Evolutionary conservation across 345 rosid genomes (phyloP), one percentile per base, ranked within the genome.

Genomic region (Noccaea caerulescens): DNA sequence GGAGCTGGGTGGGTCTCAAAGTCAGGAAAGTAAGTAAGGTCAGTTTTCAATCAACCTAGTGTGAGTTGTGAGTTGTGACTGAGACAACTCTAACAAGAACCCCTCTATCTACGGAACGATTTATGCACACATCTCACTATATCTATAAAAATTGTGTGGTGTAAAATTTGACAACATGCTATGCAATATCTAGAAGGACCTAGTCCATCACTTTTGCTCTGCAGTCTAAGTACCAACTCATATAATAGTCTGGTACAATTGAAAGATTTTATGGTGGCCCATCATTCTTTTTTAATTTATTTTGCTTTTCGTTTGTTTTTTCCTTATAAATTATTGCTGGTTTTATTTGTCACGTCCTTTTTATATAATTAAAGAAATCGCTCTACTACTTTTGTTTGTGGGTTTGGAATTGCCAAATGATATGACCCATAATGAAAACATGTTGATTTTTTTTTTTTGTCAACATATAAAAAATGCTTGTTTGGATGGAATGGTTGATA

Each of bases 111-210:
- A 58, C 18, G 66, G 50, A 37, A 69, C 38, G 16, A 46, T 57
- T 36, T 3, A 45, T 7, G 65, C 58, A 46, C 66, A 58, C 30
- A 47, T 69, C 57, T 46, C 73, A 45, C 12, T 37, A 34, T 10
- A 51, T 43, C 4, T 11, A 8, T 20, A 6, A 1, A 2, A 60
- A 4, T 2, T 25, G 18, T n/a, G 39, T 61, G 66, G 66, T 27
- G n/a, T 13, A 8, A 30, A 44, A 27, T 13, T 1, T 5, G 3
- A 61, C 52, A 61, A 23, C n/a, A 27, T 43, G 51, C 52, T 27
- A 27, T 27, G 30, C 30, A 27, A n/a, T 44, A 59, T 62, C 66
- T 27, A 27, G 3, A 27, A 27, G 53, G 43, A 63, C 68, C 65
- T 23, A 57, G 6, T 57, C 55, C 11, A 57, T 47, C 25, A 68